Evolutionary conservation across 2,329 filamentous ascomycete species (phyloP).

Genomic region (Aspergillus hortae): DNA sequence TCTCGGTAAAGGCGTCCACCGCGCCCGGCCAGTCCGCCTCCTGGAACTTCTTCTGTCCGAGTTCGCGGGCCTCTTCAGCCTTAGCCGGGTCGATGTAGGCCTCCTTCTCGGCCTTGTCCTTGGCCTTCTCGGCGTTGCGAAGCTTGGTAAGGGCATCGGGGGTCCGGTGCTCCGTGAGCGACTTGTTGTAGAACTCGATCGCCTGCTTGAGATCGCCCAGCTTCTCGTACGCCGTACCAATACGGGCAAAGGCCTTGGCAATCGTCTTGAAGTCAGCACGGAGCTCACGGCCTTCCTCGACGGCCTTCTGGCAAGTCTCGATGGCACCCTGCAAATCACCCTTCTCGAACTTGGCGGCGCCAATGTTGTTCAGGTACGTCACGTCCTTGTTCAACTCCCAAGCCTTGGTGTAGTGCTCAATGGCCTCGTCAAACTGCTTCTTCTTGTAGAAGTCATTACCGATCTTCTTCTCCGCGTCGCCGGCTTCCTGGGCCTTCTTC

Average conservation of each 20-base stretch:
- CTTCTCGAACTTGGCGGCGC: slow-evolving; percentile 93
- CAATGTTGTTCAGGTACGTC: slow-evolving; percentile 94
- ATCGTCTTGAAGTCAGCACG: slow-evolving; percentile 98
- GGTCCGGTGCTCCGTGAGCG: slow-evolving; percentile 92
- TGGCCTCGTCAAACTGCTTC: slow-evolving; percentile 90
- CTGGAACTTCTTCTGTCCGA: slow-evolving; percentile 97
- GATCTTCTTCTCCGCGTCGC: slow-evolving; percentile 89
- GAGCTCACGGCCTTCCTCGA: slow-evolving; percentile 83
- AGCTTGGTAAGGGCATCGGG: slow-evolving; percentile 92
- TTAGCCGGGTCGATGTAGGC: slow-evolving; percentile 87
- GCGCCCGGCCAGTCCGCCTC: slow-evolving; percentile 92
- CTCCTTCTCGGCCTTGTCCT: slow-evolving; percentile 69
- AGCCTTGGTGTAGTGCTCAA: slow-evolving; percentile 88
- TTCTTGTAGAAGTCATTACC: slow-evolving; percentile 98
- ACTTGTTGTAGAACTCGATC: slow-evolving; percentile 86
- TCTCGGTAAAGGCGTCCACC: slow-evolving; percentile 90
- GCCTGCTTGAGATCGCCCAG: slow-evolving; percentile 74
- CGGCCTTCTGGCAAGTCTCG: slow-evolving; percentile 79
- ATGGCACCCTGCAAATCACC: slow-evolving; percentile 87
- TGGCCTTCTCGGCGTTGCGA: slow-evolving; percentile 81
- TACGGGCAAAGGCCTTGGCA: slow-evolving; percentile 95
- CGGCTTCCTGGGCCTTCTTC: slow-evolving; percentile 86
- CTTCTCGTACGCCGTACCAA: slow-evolving; percentile 92
- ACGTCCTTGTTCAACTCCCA: slow-evolving; percentile 97
- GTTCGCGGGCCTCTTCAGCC: slow-evolving; percentile 90